Evolutionary conservation across 768 basidiomycete genomes (phyloP), one percentile per base, ranked within the genome.

Genomic region (Suillus paluster): DNA sequence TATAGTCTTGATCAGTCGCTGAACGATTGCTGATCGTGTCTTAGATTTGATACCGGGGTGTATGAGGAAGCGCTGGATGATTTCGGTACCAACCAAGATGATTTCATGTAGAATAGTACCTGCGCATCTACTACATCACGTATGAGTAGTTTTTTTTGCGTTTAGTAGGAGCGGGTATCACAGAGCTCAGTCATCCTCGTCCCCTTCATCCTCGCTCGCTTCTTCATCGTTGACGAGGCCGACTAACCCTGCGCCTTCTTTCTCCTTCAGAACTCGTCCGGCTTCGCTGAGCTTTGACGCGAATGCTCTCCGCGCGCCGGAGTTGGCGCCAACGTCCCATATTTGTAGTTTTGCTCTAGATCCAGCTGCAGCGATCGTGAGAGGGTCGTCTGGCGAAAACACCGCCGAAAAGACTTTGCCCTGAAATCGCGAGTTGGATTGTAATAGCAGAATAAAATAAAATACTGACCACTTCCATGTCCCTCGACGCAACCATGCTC

Each of bases 11-110:
- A 34, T 34, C 11, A 9, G 17, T 12, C 45, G 9, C 12, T 65
- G 52, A 34, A 6, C 50, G 45, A 39, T 65, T 17, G 38, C 68
- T 71, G 41, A 73, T 55, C 17, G 49, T 23, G 30, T 34, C 57
- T 11, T 67, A 95, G 93, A 75, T 72, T 91, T 59, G 95, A 97
- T 76, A 94, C 91, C 2, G 81, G 76, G 42, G 71, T 83, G 11
- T 98, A 98, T 68, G 94, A 96, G 15, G 96, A 97, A 77, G 86
- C 88, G 17, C 77, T 97, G 70, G 96, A 97, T 74, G 95, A 97
- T 76, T 92, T 93, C 71, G 91, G 90, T 50, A 82, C 78, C 64
- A 80, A 83, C 60, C 77, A 81, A 58, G 90, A 89, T 68, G 95
- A 97, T 73, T 97, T 97, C 83, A 97, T 97, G 95, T 97, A 90